Conservation (phyloP, 2,329 filamentous ascomycete species). For the Fusarium musae region DNA sequence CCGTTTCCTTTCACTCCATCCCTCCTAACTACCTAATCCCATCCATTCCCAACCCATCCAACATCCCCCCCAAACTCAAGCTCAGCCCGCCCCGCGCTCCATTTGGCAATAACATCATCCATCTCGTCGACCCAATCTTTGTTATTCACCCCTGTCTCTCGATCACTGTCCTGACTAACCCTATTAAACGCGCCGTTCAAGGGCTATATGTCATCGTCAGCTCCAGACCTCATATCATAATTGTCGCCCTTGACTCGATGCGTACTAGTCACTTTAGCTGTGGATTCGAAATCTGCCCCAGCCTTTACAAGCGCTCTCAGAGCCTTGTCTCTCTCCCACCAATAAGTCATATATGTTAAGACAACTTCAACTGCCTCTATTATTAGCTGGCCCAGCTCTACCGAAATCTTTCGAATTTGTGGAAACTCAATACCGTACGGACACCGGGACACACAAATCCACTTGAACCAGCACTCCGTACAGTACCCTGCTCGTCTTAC, state of each 20-base stretch:
- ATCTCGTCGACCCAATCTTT: slow-evolving; percentile 36
- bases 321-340: slow-evolving; percentile 17
- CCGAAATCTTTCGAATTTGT: slow-evolving; percentile 20
- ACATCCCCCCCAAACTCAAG: slow-evolving; percentile 22
- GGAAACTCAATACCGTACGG: slow-evolving; percentile 13
- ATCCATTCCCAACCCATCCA: slow-evolving; percentile 11
- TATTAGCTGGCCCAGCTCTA: slow-evolving; percentile 20
- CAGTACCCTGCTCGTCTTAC: slow-evolving; percentile 8
- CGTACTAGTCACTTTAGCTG: slow-evolving; percentile 14
- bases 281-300: slow-evolving; percentile 4
- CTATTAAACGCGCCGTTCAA: slow-evolving; percentile 22
- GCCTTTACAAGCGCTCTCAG: slow-evolving; percentile 4
- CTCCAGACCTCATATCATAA: slow-evolving; percentile 12
- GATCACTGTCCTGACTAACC: slow-evolving; percentile 32
- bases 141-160: slow-evolving; percentile 30
- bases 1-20: slow-evolving; percentile 32
- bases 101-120: slow-evolving; percentile 45
- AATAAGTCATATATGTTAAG: slow-evolving; percentile 8
- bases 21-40: not conserved
- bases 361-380: slow-evolving; percentile 23
- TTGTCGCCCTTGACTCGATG: slow-evolving; percentile 12
- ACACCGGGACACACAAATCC: slow-evolving; percentile 23
- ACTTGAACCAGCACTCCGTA: slow-evolving; percentile 2
- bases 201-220: slow-evolving; percentile 26
- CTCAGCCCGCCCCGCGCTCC: slow-evolving; percentile 39